phyloP scores from a whole-genome alignment of 306 rosid genomes.

The Castanea sativa region DNA sequence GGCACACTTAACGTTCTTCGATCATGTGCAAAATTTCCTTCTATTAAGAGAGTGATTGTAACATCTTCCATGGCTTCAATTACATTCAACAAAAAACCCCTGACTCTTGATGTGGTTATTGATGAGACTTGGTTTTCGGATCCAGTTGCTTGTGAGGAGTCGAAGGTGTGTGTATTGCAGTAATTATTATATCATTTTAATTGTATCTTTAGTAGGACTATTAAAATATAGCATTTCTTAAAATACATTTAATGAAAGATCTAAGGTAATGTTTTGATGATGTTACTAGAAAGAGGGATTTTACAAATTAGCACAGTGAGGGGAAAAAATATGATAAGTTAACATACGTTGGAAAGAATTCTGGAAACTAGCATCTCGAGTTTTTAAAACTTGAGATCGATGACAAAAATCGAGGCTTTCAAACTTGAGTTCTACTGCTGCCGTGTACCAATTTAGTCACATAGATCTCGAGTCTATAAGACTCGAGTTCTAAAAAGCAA shows the following conservation, averaged over 20 bases:
- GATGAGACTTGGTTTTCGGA: constrained; percentile 34
- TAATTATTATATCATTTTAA: neutral
- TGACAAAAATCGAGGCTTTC: no score
- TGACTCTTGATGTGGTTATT: constrained; percentile 9
- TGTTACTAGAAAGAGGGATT: neutral
- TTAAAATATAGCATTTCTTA: neutral
- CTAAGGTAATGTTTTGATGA: neutral
- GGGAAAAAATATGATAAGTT: no score
- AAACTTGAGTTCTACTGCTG: no score
- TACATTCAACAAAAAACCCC: neutral
- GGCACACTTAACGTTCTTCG: constrained; percentile 26
- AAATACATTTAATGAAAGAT: neutral
- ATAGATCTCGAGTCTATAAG: no score
- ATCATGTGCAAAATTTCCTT: constrained; percentile 16
- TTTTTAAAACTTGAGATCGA: no score
- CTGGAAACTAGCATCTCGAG: no score
- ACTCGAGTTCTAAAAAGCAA: no score
- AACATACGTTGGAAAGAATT: no score
- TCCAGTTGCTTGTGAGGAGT: constrained; percentile 10
- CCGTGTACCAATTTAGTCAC: no score
- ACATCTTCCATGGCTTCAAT: constrained; percentile 29
- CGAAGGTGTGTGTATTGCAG: constrained; percentile 10
- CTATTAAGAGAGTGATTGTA: constrained; percentile 20
- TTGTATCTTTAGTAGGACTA: neutral
- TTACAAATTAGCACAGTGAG: no score